Percentiles rank a stretch among this genome's conserved stretches.
phyloP scores from a whole-genome alignment of 2,329 filamentous ascomycete species.

The Ceratocystis lukuohia region DNA sequence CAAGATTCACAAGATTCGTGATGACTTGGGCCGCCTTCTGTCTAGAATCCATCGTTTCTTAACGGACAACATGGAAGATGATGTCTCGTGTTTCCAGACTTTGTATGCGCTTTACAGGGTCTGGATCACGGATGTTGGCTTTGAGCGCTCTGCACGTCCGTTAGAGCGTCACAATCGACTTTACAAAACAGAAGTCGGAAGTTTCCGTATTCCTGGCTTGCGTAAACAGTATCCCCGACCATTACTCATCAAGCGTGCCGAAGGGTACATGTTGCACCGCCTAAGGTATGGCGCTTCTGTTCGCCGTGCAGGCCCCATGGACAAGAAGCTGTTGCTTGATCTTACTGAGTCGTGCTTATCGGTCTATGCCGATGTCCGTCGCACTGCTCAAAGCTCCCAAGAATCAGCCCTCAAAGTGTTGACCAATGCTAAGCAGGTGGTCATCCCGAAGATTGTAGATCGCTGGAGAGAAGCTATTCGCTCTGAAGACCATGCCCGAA shows the following conservation, averaged over 20 bases:
- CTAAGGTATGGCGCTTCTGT: constrained; percentile 85
- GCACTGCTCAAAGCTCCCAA: constrained; percentile 79
- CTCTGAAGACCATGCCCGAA: constrained; percentile 70
- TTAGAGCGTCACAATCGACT: constrained; percentile 76
- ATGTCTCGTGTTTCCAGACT: constrained; percentile 87
- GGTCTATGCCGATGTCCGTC: constrained; percentile 86
- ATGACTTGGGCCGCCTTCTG: constrained; percentile 64
- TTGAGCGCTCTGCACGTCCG: constrained; percentile 87
- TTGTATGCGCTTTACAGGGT: constrained; percentile 85
- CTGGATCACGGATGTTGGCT: constrained; percentile 96
- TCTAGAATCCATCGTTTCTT: constrained; percentile 79
- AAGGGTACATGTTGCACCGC: constrained; percentile 89
- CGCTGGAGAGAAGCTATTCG: constrained; percentile 67
- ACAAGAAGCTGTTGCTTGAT: constrained; percentile 72
- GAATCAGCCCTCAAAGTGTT: constrained; percentile 89
- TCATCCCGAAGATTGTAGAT: constrained; percentile 76
- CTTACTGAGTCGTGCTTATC: constrained; percentile 83
- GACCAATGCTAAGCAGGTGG: constrained; percentile 72
- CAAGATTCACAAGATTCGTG: constrained; percentile 66
- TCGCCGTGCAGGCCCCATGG: constrained; percentile 76
- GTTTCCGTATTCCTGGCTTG: constrained; percentile 88
- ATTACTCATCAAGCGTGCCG: constrained; percentile 79
- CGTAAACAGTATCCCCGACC: constrained; percentile 87
- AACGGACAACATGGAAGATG: constrained; percentile 74
- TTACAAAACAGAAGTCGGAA: constrained; percentile 72